Evolutionary conservation across 129 eudicot species (phyloP).

Genomic region (Ambrosia artemisiifolia): DNA sequence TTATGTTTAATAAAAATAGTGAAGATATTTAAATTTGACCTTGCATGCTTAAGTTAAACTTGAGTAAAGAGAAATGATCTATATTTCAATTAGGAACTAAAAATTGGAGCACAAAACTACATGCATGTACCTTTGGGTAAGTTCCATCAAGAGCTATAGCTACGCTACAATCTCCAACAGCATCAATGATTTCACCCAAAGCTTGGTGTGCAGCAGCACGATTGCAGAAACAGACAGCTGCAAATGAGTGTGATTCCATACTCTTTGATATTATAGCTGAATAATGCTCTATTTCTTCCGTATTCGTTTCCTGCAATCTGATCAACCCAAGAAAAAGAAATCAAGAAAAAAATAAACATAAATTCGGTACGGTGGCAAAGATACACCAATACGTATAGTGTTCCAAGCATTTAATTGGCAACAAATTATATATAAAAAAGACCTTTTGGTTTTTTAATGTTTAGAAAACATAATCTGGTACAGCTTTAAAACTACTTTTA

Average conservation of each 20-base stretch:
- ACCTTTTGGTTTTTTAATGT: background rate
- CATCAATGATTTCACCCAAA: constrained; percentile 69
- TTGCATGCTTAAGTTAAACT: constrained; percentile 4
- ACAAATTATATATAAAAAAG: background rate
- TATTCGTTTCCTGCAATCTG: constrained; percentile 86
- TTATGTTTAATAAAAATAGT: too few species aligned
- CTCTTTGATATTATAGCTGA: constrained; percentile 73
- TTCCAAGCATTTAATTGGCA: background rate
- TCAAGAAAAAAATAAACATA: background rate
- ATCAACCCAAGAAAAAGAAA: background rate
- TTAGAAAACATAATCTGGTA: background rate
- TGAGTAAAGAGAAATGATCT: background rate
- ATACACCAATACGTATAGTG: background rate
- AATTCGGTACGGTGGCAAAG: background rate
- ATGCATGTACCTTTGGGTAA: constrained; percentile 68
- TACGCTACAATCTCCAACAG: constrained; percentile 90
- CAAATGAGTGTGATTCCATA: constrained; percentile 74
- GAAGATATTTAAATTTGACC: too few species aligned
- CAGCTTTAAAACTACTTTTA: background rate
- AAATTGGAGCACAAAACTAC: constrained; percentile 10
- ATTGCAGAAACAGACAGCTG: constrained; percentile 92
- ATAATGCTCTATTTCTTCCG: constrained; percentile 89
- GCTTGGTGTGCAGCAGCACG: constrained; percentile 99
- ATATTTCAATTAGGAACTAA: background rate
- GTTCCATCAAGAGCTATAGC: constrained; percentile 81